phyloP scores from a whole-genome alignment of 768 basidiomycete species.

The Termitomyces titanicus region DNA sequence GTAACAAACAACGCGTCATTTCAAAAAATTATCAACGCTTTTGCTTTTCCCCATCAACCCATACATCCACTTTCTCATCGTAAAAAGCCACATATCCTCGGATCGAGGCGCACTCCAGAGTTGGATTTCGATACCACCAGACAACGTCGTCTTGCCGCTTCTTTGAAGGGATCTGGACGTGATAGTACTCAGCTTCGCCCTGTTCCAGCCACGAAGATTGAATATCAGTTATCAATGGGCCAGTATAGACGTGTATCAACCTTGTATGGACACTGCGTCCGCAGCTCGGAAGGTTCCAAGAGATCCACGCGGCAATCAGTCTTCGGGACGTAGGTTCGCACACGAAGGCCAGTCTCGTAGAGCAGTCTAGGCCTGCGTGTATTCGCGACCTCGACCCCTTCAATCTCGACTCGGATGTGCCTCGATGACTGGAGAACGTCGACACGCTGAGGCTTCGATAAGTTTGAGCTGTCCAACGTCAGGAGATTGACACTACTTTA shows the following conservation, averaged over 20 bases:
- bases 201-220: constrained; percentile 19
- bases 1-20: not conserved
- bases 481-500: constrained; percentile 38
- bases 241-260: constrained; percentile 23
- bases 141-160: constrained; percentile 45
- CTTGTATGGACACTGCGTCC: constrained; percentile 62
- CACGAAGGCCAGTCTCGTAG: constrained; percentile 54
- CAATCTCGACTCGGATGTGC: constrained; percentile 55
- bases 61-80: constrained; percentile 67
- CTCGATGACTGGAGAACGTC: constrained; percentile 60
- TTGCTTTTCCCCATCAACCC: constrained; percentile 56
- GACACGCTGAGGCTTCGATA: constrained; percentile 41
- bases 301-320: constrained; percentile 50
- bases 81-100: constrained; percentile 55
- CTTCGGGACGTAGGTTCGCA: constrained; percentile 60
- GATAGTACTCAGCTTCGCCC: constrained; percentile 60
- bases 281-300: constrained; percentile 42
- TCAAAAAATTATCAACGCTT: constrained; percentile 17
- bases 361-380: constrained; percentile 50
- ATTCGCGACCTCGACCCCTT: constrained; percentile 62
- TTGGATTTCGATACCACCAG: constrained; percentile 63
- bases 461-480: not conserved
- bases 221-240: not conserved
- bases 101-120: constrained; percentile 46
- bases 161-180: constrained; percentile 42